Conservation (phyloP, 1,284 basidiomycete species). For the Apiotrichum laibachii region DNA sequence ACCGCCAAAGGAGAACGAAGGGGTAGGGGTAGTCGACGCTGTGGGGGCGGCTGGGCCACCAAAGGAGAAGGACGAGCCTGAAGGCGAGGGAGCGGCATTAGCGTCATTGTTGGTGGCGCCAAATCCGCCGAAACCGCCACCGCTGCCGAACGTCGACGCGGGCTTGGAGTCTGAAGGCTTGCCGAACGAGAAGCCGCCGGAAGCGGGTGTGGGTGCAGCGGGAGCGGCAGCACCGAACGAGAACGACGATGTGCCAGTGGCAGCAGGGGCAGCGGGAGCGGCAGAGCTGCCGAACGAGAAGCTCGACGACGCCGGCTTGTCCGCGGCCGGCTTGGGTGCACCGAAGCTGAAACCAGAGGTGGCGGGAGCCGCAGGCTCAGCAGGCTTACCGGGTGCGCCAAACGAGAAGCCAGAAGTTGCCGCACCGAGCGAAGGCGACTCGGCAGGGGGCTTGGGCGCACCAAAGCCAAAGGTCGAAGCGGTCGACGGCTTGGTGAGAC, state of each 20-base stretch:
- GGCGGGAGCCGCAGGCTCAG: background rate
- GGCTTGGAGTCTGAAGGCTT: too few species aligned
- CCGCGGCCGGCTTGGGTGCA: background rate
- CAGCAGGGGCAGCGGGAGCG: background rate
- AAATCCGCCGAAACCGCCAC: too few species aligned
- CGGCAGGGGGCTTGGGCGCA: background rate
- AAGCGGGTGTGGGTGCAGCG: background rate
- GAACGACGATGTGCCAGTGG: constrained; percentile 7
- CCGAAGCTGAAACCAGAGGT: background rate
- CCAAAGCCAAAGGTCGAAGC: constrained; percentile 9
- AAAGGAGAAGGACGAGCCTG: constrained; percentile 1
- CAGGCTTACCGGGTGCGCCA: background rate
- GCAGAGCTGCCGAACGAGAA: constrained; percentile 6
- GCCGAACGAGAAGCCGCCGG: background rate
- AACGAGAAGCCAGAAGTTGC: background rate
- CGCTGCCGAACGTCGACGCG: too few species aligned
- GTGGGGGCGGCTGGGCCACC: background rate
- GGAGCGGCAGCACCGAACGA: constrained; percentile 15
- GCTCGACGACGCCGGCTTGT: background rate
- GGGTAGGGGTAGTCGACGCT: background rate
- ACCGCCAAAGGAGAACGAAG: constrained; percentile 9
- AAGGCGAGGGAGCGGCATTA: too few species aligned
- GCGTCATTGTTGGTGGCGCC: too few species aligned
- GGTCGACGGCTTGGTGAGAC: background rate
- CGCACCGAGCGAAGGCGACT: background rate